Conservation (phyloP, 345 rosid species). For the Stellera chamaejasme region DNA sequence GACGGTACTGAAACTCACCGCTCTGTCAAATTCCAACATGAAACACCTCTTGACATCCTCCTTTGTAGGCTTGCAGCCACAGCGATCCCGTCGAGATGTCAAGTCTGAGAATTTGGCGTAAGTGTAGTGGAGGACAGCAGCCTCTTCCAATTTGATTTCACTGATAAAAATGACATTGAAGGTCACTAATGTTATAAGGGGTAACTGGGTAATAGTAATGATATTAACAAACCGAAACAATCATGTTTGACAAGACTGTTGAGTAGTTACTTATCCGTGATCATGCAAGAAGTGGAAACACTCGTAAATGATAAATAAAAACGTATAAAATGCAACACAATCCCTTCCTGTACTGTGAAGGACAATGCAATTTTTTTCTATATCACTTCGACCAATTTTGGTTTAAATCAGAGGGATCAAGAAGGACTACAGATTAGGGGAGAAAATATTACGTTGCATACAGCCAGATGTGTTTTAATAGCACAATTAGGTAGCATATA, state of each 20-base stretch:
- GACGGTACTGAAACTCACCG: slow-evolving; percentile 43
- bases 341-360: background rate
- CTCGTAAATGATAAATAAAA: background rate
- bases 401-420: no score
- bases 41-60: slow-evolving; percentile 97
- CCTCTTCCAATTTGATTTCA: slow-evolving; percentile 90
- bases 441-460: no score
- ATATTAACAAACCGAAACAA: no score
- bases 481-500: no score
- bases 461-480: no score
- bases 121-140: slow-evolving; percentile 90
- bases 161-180: slow-evolving; percentile 25
- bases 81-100: slow-evolving; percentile 86
- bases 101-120: slow-evolving; percentile 89
- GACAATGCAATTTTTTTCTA: background rate
- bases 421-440: no score
- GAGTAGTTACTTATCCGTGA: background rate
- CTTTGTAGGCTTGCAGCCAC: slow-evolving; percentile 98
- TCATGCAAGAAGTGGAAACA: background rate
- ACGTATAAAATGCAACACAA: no score
- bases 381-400: no score
- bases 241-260: no score
- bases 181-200: no score
- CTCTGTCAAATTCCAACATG: slow-evolving; percentile 94
- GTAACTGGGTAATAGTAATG: background rate